A percentile compares a stretch with the other conserved stretches of the same genome.
Evolutionary conservation across 2,329 filamentous ascomycete species (phyloP).

Genomic region (Blumeria graminis): DNA sequence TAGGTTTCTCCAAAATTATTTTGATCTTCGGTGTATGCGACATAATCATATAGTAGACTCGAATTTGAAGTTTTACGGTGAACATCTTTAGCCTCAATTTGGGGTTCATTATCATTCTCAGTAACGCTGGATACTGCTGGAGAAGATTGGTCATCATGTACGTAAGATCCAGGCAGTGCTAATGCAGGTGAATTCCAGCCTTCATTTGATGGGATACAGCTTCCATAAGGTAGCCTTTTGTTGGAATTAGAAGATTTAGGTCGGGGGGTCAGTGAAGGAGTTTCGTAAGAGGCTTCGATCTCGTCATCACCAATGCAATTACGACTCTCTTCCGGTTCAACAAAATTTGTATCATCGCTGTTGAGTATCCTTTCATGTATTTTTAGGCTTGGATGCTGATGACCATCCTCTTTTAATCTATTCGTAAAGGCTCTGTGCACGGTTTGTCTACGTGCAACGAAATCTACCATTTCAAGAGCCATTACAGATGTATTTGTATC

Average conservation of each 20-base stretch:
- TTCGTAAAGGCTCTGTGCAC: conserved; percentile 72
- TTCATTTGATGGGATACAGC: too few relatives aligned
- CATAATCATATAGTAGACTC: not conserved
- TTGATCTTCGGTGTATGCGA: conserved; percentile 5
- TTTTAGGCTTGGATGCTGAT: conserved; percentile 21
- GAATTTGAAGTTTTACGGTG: not conserved
- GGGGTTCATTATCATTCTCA: conserved; percentile 50
- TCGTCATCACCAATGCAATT: not conserved
- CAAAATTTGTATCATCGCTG: not conserved
- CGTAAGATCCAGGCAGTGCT: conserved; percentile 39
- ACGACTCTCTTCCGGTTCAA: not conserved
- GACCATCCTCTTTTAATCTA: conserved; percentile 53
- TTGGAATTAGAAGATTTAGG: conserved; percentile 9
- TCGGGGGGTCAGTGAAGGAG: not conserved
- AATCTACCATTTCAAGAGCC: conserved; percentile 44
- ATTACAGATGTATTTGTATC: conserved; percentile 18
- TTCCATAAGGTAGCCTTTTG: not conserved
- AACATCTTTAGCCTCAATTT: conserved; percentile 25
- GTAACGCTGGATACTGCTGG: conserved; percentile 37
- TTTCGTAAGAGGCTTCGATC: conserved; percentile 1
- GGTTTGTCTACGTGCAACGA: conserved; percentile 55
- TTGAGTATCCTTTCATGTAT: conserved; percentile 5
- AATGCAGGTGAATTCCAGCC: conserved; percentile 36
- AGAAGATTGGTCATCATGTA: conserved; percentile 24
- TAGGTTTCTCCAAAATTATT: conserved; percentile 10